Conservation (phyloP, 2,329 filamentous ascomycete species). For the Scleromitrula shiraiana region DNA sequence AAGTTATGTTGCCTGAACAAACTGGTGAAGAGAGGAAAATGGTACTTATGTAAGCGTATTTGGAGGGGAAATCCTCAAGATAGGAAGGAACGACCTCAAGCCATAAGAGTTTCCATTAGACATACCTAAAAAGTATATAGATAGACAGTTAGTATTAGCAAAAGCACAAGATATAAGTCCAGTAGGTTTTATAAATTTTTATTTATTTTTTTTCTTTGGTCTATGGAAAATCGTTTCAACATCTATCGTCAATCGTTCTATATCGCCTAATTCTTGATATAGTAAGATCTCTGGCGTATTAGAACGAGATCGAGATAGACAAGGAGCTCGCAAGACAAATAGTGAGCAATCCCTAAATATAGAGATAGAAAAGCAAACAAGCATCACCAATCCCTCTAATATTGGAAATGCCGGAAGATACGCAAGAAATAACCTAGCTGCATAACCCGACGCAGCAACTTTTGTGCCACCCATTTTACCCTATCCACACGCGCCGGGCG, state of each 20-base stretch:
- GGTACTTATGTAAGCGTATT: not conserved
- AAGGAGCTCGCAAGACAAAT: slow-evolving; percentile 22
- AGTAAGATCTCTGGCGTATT: slow-evolving; percentile 12
- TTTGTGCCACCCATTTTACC: slow-evolving; percentile 29
- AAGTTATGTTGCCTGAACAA: no score
- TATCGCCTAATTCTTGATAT: slow-evolving; percentile 16
- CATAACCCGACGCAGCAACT: slow-evolving; percentile 26
- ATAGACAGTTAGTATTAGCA: no score
- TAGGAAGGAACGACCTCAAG: not conserved
- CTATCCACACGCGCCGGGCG: slow-evolving; percentile 28
- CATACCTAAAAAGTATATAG: no score
- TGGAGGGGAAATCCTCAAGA: not conserved
- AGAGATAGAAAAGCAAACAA: slow-evolving; percentile 22
- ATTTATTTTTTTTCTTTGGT: slow-evolving; percentile 21
- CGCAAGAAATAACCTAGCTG: slow-evolving; percentile 24
- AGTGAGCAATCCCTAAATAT: slow-evolving; percentile 27
- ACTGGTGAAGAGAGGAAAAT: not conserved
- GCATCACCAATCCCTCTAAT: slow-evolving; percentile 28
- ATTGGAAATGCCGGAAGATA: slow-evolving; percentile 25
- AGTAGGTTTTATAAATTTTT: slow-evolving; percentile 16
- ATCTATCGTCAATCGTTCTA: slow-evolving; percentile 18
- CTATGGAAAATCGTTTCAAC: slow-evolving; percentile 22
- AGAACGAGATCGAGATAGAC: slow-evolving; percentile 21
- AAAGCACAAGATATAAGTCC: not conserved
- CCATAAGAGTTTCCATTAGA: no score